These are phyloP conservation scores for Durio zibethinus DNA, from an alignment of 345 rosid species.

Conservation along the genomic window DNA sequence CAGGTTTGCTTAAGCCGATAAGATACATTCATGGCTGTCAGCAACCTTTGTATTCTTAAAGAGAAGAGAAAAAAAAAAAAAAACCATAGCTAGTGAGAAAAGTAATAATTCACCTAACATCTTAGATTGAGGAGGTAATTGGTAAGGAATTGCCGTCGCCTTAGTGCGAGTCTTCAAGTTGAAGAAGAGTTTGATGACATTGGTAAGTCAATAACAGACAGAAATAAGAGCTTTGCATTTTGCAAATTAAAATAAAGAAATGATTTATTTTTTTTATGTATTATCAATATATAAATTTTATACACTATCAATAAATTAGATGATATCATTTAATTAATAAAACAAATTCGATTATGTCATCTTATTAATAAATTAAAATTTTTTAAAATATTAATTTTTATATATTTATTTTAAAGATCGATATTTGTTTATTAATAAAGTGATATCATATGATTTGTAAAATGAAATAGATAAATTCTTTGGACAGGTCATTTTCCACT, in stretches of 20 bases:
- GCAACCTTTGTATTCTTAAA: no score
- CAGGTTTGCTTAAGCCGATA: not conserved
- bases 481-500: constrained; percentile 4
- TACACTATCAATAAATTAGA: no score
- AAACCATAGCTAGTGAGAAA: not conserved
- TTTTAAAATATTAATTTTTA: no score
- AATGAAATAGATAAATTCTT: not conserved
- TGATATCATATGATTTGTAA: no score
- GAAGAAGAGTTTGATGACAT: not conserved
- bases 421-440: no score
- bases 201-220: not conserved
- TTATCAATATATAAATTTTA: no score
- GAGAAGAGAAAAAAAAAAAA: no score
- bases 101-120: constrained; percentile 3
- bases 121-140: constrained; percentile 3
- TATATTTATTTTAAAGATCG: no score
- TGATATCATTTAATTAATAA: no score
- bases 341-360: no score
- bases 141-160: not conserved
- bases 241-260: not conserved
- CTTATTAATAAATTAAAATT: no score
- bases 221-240: not conserved
- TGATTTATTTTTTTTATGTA: no score
- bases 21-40: not conserved
- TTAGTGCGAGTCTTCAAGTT: not conserved